phyloP scores from a whole-genome alignment of 108 stramenopile species.

The Discostella pseudostelligera region DNA sequence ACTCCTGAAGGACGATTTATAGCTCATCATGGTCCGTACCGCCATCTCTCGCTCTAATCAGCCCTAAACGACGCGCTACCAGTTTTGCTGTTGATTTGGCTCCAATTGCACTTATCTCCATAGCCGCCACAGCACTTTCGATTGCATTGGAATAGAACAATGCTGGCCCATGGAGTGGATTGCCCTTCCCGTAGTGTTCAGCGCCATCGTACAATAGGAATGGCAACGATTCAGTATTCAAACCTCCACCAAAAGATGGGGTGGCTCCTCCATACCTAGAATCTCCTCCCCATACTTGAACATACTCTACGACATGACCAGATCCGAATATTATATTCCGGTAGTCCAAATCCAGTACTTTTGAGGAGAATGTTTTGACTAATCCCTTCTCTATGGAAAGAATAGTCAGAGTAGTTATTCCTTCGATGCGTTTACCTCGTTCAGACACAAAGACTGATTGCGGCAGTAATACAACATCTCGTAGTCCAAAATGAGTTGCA shows the following conservation, averaged over 20 bases:
- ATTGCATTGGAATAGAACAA: constrained; percentile 79
- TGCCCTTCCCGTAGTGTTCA: constrained; percentile 30
- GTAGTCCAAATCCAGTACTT: constrained; percentile 29
- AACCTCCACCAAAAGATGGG: constrained; percentile 58
- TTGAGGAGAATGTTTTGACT: constrained; percentile 65
- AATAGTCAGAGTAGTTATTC: constrained; percentile 43
- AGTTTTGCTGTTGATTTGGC: constrained; percentile 78
- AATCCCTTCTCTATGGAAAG: constrained; percentile 45
- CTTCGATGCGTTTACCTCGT: constrained; percentile 48
- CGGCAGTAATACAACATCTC: constrained; percentile 36
- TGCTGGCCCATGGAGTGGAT: constrained; percentile 47
- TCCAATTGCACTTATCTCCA: constrained; percentile 76
- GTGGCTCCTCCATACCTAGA: constrained; percentile 60
- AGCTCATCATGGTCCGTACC: constrained; percentile 20
- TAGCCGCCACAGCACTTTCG: constrained; percentile 65
- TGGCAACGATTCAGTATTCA: constrained; percentile 41
- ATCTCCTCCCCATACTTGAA: constrained; percentile 40
- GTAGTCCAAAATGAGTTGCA: constrained; percentile 45
- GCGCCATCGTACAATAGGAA: constrained; percentile 73
- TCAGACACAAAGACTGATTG: constrained; percentile 52
- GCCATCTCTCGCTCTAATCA: constrained; percentile 14
- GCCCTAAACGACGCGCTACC: constrained; percentile 61
- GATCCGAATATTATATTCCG: constrained; percentile 56
- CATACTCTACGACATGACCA: constrained; percentile 46
- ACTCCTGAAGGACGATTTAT: neutral